Percentiles rank a stretch among this genome's conserved stretches.
phyloP scores from a whole-genome alignment of 345 rosid genomes.

The Pseudoturritis turrita region DNA sequence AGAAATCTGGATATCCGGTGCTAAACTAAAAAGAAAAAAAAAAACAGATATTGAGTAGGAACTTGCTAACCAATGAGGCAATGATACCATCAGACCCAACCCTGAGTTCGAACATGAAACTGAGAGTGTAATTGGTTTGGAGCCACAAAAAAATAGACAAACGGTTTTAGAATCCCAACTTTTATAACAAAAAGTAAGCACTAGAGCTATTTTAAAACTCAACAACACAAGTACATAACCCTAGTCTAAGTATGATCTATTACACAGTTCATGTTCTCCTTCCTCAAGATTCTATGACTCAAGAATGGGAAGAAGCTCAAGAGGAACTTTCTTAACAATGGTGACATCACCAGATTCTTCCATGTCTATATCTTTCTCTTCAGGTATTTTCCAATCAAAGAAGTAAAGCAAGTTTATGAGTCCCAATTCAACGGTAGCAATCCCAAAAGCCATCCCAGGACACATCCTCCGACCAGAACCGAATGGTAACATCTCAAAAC shows the following conservation, averaged over 20 bases:
- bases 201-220: no score
- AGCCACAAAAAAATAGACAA: no score
- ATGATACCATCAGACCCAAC: no score
- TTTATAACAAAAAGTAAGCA: no score
- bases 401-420: slow-evolving; percentile 17
- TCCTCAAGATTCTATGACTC: neutral
- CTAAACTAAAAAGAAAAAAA: no score
- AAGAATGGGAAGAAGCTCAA: neutral
- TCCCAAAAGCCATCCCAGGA: slow-evolving; percentile 23
- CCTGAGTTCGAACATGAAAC: no score
- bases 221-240: no score
- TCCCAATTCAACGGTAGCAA: slow-evolving; percentile 4
- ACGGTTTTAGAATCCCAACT: no score
- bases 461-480: slow-evolving; percentile 23
- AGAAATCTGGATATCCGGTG: no score
- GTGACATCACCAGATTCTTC: slow-evolving; percentile 8
- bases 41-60: no score
- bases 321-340: slow-evolving; percentile 5
- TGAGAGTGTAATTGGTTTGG: no score
- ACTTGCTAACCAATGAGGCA: no score
- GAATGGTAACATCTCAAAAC: slow-evolving; percentile 14
- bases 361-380: slow-evolving; percentile 4
- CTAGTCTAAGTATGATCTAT: neutral
- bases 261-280: neutral
- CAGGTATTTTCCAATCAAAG: slow-evolving; percentile 9